A percentile compares a stretch with the other conserved stretches of the same genome.
Evolutionary conservation across 164 flowering plant species (phyloP).

Genomic region (Liquidambar formosana): DNA sequence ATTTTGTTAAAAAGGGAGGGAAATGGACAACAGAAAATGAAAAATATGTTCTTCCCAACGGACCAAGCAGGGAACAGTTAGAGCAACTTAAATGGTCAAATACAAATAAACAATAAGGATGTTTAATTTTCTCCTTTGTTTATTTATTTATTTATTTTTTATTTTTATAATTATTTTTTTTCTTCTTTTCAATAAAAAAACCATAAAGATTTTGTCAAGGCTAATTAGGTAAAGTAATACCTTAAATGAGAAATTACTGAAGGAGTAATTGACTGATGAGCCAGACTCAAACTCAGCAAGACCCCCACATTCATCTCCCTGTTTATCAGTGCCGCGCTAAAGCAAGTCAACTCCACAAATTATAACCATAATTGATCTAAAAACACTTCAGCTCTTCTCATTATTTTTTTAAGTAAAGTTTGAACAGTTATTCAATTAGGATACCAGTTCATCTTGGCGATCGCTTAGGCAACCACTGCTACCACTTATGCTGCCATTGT

Average conservation of each 20-base stretch:
- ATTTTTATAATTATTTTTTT: too few relatives aligned
- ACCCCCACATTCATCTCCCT: slow-evolving; percentile 90
- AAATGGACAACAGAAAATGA: too few relatives aligned
- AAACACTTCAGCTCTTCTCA: not conserved
- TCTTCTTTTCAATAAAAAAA: too few relatives aligned
- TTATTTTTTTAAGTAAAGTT: not conserved
- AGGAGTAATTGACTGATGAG: slow-evolving; percentile 72
- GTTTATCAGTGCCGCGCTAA: slow-evolving; percentile 20
- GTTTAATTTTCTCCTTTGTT: too few relatives aligned
- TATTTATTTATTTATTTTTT: too few relatives aligned
- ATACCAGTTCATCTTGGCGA: slow-evolving; percentile 87
- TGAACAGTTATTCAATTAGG: not conserved
- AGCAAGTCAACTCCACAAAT: slow-evolving; percentile 5
- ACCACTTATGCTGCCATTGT: slow-evolving; percentile 78
- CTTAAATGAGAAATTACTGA: slow-evolving; percentile 99
- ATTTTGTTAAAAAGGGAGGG: too few relatives aligned
- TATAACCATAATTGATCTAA: not conserved
- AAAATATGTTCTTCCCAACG: too few relatives aligned
- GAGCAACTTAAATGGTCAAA: too few relatives aligned
- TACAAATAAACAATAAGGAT: too few relatives aligned
- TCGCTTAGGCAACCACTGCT: slow-evolving; percentile 80
- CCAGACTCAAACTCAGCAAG: slow-evolving; percentile 80
- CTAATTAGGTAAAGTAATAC: slow-evolving; percentile 30
- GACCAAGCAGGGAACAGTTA: too few relatives aligned
- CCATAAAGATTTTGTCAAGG: not conserved